These are phyloP conservation scores for Chrysoporthe austroafricana DNA, from an alignment of 2,329 filamentous ascomycete genomes.

Conservation along the genomic window DNA sequence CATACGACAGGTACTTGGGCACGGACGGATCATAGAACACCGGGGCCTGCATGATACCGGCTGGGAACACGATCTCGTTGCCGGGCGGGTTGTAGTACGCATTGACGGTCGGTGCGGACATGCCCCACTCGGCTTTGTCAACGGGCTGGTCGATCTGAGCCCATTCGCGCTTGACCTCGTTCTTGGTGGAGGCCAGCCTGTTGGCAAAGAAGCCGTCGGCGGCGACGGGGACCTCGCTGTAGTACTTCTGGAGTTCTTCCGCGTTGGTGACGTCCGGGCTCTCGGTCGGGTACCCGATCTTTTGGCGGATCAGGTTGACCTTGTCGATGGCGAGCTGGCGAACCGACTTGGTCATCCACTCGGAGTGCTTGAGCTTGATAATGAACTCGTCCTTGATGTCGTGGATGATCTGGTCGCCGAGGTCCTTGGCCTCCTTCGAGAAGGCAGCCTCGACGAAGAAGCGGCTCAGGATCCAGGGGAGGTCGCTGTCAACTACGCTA, in stretches of 20 bases:
- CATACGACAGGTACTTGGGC: conserved; percentile 69
- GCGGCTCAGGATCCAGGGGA: conserved; percentile 70
- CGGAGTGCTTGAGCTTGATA: conserved; percentile 58
- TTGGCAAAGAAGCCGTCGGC: conserved; percentile 62
- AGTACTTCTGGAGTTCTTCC: conserved; percentile 58
- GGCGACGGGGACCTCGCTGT: conserved; percentile 55
- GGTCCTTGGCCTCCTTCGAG: conserved; percentile 65
- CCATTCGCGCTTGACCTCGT: conserved; percentile 56
- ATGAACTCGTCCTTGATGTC: conserved; percentile 71
- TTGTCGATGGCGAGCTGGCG: conserved; percentile 65
- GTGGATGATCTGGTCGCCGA: conserved; percentile 70
- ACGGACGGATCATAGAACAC: conserved; percentile 62
- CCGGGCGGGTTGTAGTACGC: conserved; percentile 67
- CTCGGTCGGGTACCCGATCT: conserved; percentile 68
- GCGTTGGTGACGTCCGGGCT: conserved; percentile 66
- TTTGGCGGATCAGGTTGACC: conserved; percentile 68
- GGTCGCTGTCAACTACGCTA: conserved; percentile 55
- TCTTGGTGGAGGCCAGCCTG: conserved; percentile 52
- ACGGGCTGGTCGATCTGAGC: conserved; percentile 61
- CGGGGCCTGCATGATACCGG: conserved; percentile 71
- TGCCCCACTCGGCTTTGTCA: conserved; percentile 62
- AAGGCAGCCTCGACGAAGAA: conserved; percentile 74
- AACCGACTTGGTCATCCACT: conserved; percentile 69
- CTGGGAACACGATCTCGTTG: conserved; percentile 73
- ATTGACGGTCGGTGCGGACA: conserved; percentile 65